Conservation (phyloP, 345 rosid species). For the Salix koriyanagi region DNA sequence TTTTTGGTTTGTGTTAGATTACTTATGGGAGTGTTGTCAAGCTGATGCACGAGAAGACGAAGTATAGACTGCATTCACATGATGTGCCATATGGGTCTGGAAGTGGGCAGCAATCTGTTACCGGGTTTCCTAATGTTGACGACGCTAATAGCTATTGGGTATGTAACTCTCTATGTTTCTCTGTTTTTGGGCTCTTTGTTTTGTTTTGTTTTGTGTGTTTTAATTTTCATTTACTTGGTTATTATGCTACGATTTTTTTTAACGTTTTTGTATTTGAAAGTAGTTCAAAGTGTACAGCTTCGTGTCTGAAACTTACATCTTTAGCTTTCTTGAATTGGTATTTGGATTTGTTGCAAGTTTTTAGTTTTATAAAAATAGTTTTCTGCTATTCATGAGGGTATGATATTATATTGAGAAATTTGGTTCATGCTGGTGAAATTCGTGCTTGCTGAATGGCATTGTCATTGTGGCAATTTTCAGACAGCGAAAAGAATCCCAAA, state of each 20-base stretch:
- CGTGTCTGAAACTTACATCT: not conserved
- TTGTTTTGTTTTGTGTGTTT: not conserved
- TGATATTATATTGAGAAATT: not conserved
- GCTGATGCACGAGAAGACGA: conserved; percentile 93
- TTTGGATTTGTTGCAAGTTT: not conserved
- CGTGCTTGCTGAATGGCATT: not conserved
- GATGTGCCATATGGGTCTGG: conserved; percentile 99
- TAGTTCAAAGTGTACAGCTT: not conserved
- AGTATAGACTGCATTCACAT: conserved; percentile 79
- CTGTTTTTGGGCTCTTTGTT: not conserved
- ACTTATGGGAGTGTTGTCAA: conserved; percentile 83
- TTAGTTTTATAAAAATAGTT: not conserved
- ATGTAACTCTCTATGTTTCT: conserved; percentile 35
- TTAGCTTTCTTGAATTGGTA: not conserved
- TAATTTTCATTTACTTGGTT: not conserved
- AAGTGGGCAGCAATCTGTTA: conserved; percentile 98
- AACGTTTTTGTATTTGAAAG: not conserved
- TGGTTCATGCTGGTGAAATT: not conserved
- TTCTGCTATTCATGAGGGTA: not conserved
- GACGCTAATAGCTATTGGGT: conserved; percentile 99
- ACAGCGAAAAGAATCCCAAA: not conserved
- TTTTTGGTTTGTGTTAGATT: conserved; percentile 33
- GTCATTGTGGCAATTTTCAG: not conserved
- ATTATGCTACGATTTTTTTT: not conserved
- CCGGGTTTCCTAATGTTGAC: conserved; percentile 75